Percentiles rank a stretch among this genome's conserved stretches.
Evolutionary conservation across 2,329 filamentous ascomycete genomes (phyloP).

Genomic region (Pyrenophora graminea): DNA sequence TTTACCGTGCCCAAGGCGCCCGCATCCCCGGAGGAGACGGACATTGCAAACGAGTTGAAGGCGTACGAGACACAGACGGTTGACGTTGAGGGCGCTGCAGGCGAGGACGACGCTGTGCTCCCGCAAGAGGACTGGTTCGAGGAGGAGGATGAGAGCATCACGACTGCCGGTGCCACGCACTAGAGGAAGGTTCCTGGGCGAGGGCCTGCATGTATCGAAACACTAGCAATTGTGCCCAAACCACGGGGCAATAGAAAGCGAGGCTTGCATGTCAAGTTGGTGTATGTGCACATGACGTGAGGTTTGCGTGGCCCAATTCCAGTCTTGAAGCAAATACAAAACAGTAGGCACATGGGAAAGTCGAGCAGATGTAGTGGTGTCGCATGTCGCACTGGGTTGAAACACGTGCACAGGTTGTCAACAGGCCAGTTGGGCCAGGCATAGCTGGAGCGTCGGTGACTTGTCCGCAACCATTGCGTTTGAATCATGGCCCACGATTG

Average conservation of each 20-base stretch:
- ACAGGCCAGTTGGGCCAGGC: too few relatives aligned
- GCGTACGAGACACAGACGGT: conserved; percentile 93
- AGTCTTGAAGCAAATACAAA: too few relatives aligned
- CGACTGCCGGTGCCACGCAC: conserved; percentile 46
- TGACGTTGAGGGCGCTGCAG: conserved; percentile 84
- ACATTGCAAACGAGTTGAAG: conserved; percentile 88
- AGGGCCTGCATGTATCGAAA: conserved; percentile 40
- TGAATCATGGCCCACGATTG: too few relatives aligned
- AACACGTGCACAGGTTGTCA: too few relatives aligned
- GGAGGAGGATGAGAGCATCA: conserved; percentile 64
- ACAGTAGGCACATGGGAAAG: neutral
- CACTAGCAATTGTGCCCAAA: conserved; percentile 43
- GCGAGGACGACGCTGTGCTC: conserved; percentile 61
- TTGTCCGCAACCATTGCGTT: too few relatives aligned
- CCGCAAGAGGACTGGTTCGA: conserved; percentile 80
- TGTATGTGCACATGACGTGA: conserved; percentile 30
- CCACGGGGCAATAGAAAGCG: conserved; percentile 33
- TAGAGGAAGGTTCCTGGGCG: conserved; percentile 23
- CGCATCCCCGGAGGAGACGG: conserved; percentile 87
- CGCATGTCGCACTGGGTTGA: too few relatives aligned
- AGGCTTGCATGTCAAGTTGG: neutral
- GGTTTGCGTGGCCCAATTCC: neutral
- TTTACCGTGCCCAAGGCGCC: conserved; percentile 82
- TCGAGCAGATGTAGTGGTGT: too few relatives aligned
- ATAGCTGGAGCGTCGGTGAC: too few relatives aligned